Percentiles rank a stretch among this genome's conserved stretches.
Evolutionary conservation across 768 basidiomycete species (phyloP).

Genomic region (Macrolepiota albuminosa): DNA sequence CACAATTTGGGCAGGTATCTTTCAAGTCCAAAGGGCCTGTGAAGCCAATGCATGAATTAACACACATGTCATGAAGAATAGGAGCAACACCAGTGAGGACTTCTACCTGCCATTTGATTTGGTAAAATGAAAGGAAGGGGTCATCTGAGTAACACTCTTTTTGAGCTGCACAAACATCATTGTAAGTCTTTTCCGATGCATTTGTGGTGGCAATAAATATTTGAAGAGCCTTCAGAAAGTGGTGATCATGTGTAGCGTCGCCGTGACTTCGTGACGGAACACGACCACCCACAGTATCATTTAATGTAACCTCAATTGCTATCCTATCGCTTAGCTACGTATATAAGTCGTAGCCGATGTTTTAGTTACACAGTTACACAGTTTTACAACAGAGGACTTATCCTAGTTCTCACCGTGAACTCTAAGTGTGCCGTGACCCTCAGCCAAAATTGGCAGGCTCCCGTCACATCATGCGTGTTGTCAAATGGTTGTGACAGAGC

Average conservation of each 20-base stretch:
- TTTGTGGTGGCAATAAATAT: background rate
- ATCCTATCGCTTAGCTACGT: too few species aligned
- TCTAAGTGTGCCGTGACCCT: too few species aligned
- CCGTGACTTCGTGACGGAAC: too few species aligned
- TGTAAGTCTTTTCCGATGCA: background rate
- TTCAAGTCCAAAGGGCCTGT: conserved; percentile 2
- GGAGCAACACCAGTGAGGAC: background rate
- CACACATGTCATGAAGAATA: background rate
- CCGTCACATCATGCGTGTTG: background rate
- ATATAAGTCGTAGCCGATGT: too few species aligned
- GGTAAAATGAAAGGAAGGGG: background rate
- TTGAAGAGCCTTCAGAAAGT: background rate
- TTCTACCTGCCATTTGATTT: background rate
- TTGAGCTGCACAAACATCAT: background rate
- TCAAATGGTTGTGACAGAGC: background rate
- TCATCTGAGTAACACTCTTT: background rate
- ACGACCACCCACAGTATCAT: too few species aligned
- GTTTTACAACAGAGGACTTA: too few species aligned
- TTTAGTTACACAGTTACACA: too few species aligned
- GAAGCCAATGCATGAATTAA: conserved; percentile 7
- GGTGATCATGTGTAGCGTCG: too few species aligned
- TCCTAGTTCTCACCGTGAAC: too few species aligned
- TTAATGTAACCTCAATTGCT: too few species aligned
- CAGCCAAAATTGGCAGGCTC: too few species aligned
- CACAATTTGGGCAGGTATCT: conserved; percentile 3